Evolutionary conservation across 2,329 filamentous ascomycete genomes (phyloP), one percentile per base, ranked within the genome.

Genomic region (Fusarium liriodendri): DNA sequence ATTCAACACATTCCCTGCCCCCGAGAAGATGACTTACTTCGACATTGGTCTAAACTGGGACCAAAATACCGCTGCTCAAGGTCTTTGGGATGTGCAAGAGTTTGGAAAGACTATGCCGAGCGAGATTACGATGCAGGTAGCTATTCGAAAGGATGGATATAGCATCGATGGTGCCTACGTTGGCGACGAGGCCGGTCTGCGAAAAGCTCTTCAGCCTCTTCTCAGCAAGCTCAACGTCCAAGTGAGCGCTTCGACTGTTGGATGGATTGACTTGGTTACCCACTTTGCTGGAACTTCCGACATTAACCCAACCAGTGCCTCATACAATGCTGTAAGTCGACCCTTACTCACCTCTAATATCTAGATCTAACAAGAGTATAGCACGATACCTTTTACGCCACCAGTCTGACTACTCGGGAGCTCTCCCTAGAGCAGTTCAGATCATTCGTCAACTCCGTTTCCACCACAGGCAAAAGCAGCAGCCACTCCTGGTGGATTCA

Each of bases 361-460:
- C 6, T 6, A 0, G 16, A 10, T 9, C 68, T 77, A 20, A 78
- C 62, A 4, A 1, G 1, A 7, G 0, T 0, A 0, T 29, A 81
- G 80, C 77, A 79, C 6, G 78, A 81, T 61, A 80, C 73, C 27
- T 80, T 81, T 18, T 82, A 82, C 10, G 79, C 80, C 1, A 79
- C 78, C 22, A 82, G 80, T 35, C 40, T 82, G 1, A 66, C 76
- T 16, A 76, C 79, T 0, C 75, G 76, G 1, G 74, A 70, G 0
- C 62, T 82, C 0, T 74, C 74, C 0, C 62, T 72, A 0, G 64
- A 16, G 0, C 73, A 79, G 32, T 76, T 81, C 68, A 67, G 74
- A 16, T 72, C 75, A 0, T 79, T 82, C 9, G 75, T 78, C 20
- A 33, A 77, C 65, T 80, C 76, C 60, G 29, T 72, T 20, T 74